Conservation (phyloP, 345 rosid species). For the Syzygium oleosum region DNA sequence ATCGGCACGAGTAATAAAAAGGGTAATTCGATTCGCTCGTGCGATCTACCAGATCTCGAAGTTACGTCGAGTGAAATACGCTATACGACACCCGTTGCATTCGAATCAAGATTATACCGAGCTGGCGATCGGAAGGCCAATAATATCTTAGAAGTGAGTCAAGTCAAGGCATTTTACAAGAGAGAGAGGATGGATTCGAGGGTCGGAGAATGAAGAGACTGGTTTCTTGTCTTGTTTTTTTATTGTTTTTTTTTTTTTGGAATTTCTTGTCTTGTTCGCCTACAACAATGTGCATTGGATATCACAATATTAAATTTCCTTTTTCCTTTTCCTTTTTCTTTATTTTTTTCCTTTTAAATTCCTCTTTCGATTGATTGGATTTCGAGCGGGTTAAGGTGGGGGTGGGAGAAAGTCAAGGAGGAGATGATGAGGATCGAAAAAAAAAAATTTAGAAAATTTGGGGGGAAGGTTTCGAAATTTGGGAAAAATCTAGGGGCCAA, state of each 20-base stretch:
- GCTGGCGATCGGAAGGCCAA: not conserved
- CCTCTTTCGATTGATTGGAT: not conserved
- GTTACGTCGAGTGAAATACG: not conserved
- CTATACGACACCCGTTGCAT: not conserved
- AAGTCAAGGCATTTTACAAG: not conserved
- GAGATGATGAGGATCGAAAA: not conserved
- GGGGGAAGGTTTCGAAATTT: not conserved
- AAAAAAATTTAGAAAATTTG: not conserved
- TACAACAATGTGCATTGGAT: not conserved
- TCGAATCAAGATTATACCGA: not conserved
- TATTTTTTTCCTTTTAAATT: too few species aligned
- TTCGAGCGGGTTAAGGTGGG: not conserved
- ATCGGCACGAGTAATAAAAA: too few species aligned
- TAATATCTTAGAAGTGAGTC: not conserved
- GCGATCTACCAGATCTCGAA: not conserved
- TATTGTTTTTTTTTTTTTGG: too few species aligned
- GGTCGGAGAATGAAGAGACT: not conserved
- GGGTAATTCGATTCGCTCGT: too few species aligned
- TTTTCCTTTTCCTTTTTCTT: not conserved
- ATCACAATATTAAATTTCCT: not conserved
- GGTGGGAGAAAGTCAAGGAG: not conserved
- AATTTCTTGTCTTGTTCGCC: not conserved
- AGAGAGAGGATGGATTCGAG: not conserved
- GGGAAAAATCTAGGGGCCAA: not conserved
- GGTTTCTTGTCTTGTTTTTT: not conserved